Conservation (phyloP, 2,329 filamentous ascomycete species). For the Juglanconis oblonga region DNA sequence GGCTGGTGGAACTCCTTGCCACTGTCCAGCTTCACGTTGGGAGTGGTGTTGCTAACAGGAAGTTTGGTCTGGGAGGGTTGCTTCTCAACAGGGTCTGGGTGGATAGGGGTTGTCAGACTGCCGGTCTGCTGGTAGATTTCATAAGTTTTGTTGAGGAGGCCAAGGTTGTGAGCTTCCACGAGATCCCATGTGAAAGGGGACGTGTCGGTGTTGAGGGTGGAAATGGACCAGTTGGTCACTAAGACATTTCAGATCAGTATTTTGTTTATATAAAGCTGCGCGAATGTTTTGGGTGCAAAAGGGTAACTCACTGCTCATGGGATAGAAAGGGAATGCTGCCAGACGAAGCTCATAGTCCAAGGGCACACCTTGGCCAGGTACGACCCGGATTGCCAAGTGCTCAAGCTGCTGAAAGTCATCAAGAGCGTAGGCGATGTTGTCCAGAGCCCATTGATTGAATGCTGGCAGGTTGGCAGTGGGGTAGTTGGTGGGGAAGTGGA, state of each 20-base stretch:
- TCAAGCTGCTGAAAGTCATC: conserved; percentile 6
- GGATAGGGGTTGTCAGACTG: neutral
- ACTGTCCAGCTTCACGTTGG: neutral
- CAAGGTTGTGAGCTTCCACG: neutral
- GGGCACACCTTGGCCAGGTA: conserved; percentile 9
- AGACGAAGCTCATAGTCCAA: conserved; percentile 14
- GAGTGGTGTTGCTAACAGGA: neutral
- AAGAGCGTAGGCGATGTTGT: conserved; percentile 5
- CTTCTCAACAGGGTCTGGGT: neutral
- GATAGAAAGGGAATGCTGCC: conserved; percentile 16
- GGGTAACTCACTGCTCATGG: neutral
- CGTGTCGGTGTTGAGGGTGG: conserved; percentile 5
- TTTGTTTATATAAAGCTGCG: too few species aligned
- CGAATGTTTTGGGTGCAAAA: neutral
- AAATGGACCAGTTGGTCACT: conserved; percentile 14
- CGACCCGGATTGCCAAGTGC: conserved; percentile 6
- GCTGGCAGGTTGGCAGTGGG: conserved; percentile 9
- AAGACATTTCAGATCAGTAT: neutral
- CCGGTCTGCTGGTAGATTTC: neutral
- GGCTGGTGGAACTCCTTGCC: neutral
- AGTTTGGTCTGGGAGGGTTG: neutral
- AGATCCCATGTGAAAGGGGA: conserved; percentile 4
- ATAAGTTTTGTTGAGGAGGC: conserved; percentile 11
- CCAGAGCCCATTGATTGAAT: conserved; percentile 12
- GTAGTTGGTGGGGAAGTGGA: conserved; percentile 17